Conservation (phyloP, 2,329 filamentous ascomycete genomes). For the Neophaeococcomyces aloes region DNA sequence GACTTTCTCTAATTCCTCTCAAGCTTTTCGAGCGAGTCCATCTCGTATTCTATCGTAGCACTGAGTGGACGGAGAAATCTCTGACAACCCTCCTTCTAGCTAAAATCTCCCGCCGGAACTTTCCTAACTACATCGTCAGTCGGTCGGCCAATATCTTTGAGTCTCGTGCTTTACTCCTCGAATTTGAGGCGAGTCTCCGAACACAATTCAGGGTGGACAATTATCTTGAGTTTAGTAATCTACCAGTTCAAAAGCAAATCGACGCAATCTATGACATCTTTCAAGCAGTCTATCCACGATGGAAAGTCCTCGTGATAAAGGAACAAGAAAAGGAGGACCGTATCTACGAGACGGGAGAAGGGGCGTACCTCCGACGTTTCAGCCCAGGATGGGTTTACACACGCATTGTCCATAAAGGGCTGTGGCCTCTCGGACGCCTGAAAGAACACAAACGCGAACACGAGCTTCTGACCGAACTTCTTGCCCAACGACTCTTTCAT, state of each 20-base stretch:
- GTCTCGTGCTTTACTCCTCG: slow-evolving; percentile 62
- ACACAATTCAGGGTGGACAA: slow-evolving; percentile 73
- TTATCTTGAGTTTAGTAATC: slow-evolving; percentile 68
- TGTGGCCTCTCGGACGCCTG: slow-evolving; percentile 65
- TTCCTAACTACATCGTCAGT: slow-evolving; percentile 81
- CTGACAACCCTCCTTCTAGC: slow-evolving; percentile 89
- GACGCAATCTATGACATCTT: slow-evolving; percentile 61
- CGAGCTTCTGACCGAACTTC: slow-evolving; percentile 59
- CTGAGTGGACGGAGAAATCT: slow-evolving; percentile 95
- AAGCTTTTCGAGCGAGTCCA: slow-evolving; percentile 90
- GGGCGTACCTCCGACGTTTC: slow-evolving; percentile 78
- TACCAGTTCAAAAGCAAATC: slow-evolving; percentile 54
- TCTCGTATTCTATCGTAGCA: slow-evolving; percentile 89
- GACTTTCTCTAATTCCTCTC: slow-evolving; percentile 60
- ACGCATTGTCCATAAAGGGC: slow-evolving; percentile 79
- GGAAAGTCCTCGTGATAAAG: slow-evolving; percentile 60
- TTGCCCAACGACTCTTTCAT: slow-evolving; percentile 75
- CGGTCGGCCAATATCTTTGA: slow-evolving; percentile 81
- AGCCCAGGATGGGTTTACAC: slow-evolving; percentile 91
- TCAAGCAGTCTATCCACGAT: slow-evolving; percentile 66
- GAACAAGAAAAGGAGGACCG: slow-evolving; percentile 68
- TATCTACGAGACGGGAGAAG: slow-evolving; percentile 72
- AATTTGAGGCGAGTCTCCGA: slow-evolving; percentile 79
- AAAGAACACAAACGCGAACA: slow-evolving; percentile 75
- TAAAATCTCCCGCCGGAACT: slow-evolving; percentile 77